phyloP scores from a whole-genome alignment of 2,329 filamentous ascomycete species.

The Calonectria pseudoreteaudii region DNA sequence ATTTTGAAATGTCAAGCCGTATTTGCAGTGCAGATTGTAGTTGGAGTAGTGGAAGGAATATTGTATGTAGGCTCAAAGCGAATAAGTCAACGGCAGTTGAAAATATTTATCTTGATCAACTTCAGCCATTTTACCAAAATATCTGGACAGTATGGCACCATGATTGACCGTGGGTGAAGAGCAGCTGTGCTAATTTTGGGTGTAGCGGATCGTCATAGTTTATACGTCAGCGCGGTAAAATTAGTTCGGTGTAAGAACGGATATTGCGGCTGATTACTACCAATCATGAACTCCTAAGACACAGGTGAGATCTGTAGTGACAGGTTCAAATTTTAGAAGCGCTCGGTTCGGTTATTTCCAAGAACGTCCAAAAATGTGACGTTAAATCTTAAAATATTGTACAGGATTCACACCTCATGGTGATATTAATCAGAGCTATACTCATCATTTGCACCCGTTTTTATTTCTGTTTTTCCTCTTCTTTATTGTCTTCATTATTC shows the following conservation, averaged over 20 bases:
- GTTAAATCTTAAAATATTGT: background rate
- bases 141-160: background rate
- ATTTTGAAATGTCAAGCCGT: background rate
- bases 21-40: background rate
- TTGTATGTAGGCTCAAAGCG: background rate
- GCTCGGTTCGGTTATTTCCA: background rate
- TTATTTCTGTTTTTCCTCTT: no score
- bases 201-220: background rate
- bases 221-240: background rate
- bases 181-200: background rate
- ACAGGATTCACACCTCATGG: background rate
- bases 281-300: background rate
- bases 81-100: background rate
- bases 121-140: background rate
- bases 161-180: no score
- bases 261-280: background rate
- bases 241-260: background rate
- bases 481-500: background rate
- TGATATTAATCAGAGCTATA: background rate
- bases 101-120: background rate
- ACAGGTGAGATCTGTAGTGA: background rate
- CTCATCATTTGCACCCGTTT: background rate
- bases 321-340: background rate
- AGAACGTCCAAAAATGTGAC: background rate
- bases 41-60: background rate